Percentiles rank a stretch among this genome's conserved stretches.
phyloP scores from a whole-genome alignment of 257 asterid genomes.

The Primulina eburnea region DNA sequence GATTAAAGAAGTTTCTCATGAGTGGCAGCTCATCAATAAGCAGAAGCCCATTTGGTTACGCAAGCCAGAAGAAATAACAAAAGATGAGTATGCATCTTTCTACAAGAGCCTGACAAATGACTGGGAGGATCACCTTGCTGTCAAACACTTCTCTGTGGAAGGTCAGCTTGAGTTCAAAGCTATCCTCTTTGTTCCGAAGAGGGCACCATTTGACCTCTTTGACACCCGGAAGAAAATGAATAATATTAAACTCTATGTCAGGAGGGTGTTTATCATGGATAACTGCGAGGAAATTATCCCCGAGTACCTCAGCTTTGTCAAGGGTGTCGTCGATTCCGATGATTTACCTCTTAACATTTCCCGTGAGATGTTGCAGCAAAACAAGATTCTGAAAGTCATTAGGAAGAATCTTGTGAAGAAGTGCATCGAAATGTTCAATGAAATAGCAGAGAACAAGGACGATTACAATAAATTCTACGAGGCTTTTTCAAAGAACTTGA shows the following conservation, averaged over 20 bases:
- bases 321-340: constrained; percentile 79
- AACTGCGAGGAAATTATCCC: constrained; percentile 80
- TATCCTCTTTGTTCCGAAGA: constrained; percentile 66
- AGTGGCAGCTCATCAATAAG: constrained; percentile 68
- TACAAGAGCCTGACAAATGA: constrained; percentile 82
- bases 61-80: constrained; percentile 76
- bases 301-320: constrained; percentile 65
- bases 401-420: constrained; percentile 78
- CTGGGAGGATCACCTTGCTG: constrained; percentile 88
- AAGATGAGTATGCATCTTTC: constrained; percentile 74
- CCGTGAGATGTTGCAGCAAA: constrained; percentile 75
- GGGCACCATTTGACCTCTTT: constrained; percentile 79
- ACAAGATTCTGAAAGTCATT: constrained; percentile 73
- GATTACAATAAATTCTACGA: constrained; percentile 72
- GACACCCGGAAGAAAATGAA: constrained; percentile 71
- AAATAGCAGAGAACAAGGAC: constrained; percentile 78
- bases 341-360: constrained; percentile 79
- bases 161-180: constrained; percentile 90
- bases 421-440: constrained; percentile 78
- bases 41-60: constrained; percentile 88
- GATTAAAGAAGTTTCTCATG: constrained; percentile 75
- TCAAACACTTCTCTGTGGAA: constrained; percentile 78
- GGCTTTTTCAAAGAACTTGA: constrained; percentile 75
- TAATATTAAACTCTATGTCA: constrained; percentile 72
- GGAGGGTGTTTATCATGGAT: constrained; percentile 81